Evolutionary conservation across 352 stramenopile species (phyloP), one percentile per base, ranked within the genome.

Genomic region (Thalassiosira mediterranea): DNA sequence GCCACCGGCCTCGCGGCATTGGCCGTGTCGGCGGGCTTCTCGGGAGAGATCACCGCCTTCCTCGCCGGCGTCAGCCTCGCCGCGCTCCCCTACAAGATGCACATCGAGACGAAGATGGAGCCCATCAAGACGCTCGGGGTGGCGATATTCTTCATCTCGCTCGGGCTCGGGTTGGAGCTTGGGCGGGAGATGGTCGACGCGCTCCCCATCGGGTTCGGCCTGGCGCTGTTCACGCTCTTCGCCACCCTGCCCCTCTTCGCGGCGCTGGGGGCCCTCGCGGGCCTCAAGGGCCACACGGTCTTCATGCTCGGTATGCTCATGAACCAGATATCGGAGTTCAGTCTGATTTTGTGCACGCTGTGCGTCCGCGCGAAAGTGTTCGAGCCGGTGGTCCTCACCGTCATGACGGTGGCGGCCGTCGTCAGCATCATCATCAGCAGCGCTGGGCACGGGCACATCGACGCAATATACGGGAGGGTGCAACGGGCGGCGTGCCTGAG

Each of bases 71-170:
- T 59, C 3, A n/a, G 3, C 26, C 51, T 59, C 19, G 7, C 5
- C 7, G n/a, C 5, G 15, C 23, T 59, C n/a, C 51, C 51, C n/a
- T 59, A 59, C 51, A 59, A 59, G 51, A 59, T 59, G 51, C 51
- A 59, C 51, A 59, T 59, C 26, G 51, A 59, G 23, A 59, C 51
- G 8, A 59, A 59, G 26, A 59, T 59, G 51, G 51, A 59, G 31
- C 51, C 51, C 51, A 59, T 59, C 51, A 59, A 59, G 26, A 40
- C 8, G 3, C 23, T 59, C n/a, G 51, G 51, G 26, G 51, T 59
- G 4, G 51, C 51, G 7, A 34, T 59, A 3, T 59, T 59, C 23
- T 59, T 59, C 51, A 38, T 59, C 19, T 59, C 23, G 21, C 31
- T 59, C 19, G 51, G 51, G 21, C 51, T 59, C 15, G 51, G 51